A percentile compares a stretch with the other conserved stretches of the same genome.
Conservation (phyloP, 805 yeast species). For the Candida glaebosa region DNA sequence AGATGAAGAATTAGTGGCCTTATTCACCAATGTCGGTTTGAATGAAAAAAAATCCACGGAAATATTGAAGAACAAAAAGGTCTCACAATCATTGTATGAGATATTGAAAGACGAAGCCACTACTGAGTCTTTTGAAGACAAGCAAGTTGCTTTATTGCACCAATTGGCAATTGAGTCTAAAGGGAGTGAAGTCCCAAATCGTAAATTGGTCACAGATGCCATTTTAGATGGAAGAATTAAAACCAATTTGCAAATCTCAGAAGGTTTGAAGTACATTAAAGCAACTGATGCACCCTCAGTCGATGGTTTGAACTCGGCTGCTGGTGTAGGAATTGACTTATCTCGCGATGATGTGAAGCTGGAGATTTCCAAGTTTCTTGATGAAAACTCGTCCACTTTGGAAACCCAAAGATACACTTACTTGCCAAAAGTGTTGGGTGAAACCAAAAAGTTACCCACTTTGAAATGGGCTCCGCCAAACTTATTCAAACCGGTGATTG, state of each 20-base stretch:
- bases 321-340: slow-evolving; percentile 79
- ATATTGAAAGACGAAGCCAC: slow-evolving; percentile 46
- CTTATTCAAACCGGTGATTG: slow-evolving; percentile 82
- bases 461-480: slow-evolving; percentile 93
- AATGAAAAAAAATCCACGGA: slow-evolving; percentile 75
- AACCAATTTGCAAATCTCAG: slow-evolving; percentile 71
- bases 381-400: slow-evolving; percentile 56
- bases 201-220: slow-evolving; percentile 54
- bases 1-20: slow-evolving; percentile 28
- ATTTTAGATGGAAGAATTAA: slow-evolving; percentile 63
- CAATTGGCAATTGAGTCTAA: slow-evolving; percentile 72
- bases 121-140: slow-evolving; percentile 45
- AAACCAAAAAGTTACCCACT: slow-evolving; percentile 65
- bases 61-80: slow-evolving; percentile 81
- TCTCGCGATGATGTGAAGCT: slow-evolving; percentile 60
- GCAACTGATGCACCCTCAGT: slow-evolving; percentile 26
- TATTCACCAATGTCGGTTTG: slow-evolving; percentile 55
- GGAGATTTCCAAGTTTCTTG: slow-evolving; percentile 58
- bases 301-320: slow-evolving; percentile 48
- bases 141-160: slow-evolving; percentile 65
- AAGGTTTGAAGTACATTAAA: slow-evolving; percentile 74
- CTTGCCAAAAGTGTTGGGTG: slow-evolving; percentile 75
- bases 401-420: slow-evolving; percentile 71
- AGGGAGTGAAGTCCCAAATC: slow-evolving; percentile 48
- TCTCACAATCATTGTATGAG: slow-evolving; percentile 62